Percentiles rank a stretch among this genome's conserved stretches.
These are phyloP conservation scores for Leccinellum rugosiceps DNA, from an alignment of 768 basidiomycete genomes.

Conservation along the genomic window DNA sequence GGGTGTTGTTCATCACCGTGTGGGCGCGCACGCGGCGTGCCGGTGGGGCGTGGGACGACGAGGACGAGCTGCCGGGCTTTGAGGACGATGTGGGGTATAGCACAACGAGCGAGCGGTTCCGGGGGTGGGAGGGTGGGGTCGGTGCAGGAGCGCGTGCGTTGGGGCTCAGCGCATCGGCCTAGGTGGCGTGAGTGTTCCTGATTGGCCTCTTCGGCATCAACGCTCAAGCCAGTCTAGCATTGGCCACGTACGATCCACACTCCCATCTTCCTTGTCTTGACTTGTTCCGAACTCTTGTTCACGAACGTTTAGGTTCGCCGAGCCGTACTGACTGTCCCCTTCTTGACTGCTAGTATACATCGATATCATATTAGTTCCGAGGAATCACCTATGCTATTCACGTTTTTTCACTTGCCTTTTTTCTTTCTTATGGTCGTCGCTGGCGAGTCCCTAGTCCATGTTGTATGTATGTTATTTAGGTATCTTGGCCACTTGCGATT, in stretches of 20 bases:
- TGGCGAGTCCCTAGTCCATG: slow-evolving; percentile 16
- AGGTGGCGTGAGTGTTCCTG: slow-evolving; percentile 26
- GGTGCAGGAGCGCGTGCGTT: slow-evolving; percentile 84
- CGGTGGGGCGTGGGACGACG: slow-evolving; percentile 48
- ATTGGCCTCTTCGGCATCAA: slow-evolving; percentile 1
- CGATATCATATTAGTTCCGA: slow-evolving; percentile 20
- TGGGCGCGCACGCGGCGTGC: slow-evolving; percentile 79
- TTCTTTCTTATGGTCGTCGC: slow-evolving; percentile 5
- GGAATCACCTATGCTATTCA: slow-evolving; percentile 8
- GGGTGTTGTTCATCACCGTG: slow-evolving; percentile 86
- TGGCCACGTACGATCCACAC: not conserved
- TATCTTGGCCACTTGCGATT: slow-evolving; percentile 2
- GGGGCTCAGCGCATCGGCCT: slow-evolving; percentile 47
- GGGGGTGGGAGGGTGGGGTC: slow-evolving; percentile 73
- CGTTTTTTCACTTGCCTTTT: slow-evolving; percentile 15
- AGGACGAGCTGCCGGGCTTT: slow-evolving; percentile 38
- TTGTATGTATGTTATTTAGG: not conserved
- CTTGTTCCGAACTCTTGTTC: not conserved
- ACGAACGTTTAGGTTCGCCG: not conserved
- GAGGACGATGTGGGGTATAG: slow-evolving; percentile 36
- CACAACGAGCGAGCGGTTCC: slow-evolving; percentile 55
- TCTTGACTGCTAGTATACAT: slow-evolving; percentile 6
- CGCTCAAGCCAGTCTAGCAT: slow-evolving; percentile 12
- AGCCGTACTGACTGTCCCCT: not conserved
- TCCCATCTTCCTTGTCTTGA: not conserved